Base-by-base conservation (phyloP, 192 early-diverging fungal genomes). In the Backusella macrospora region DNA sequence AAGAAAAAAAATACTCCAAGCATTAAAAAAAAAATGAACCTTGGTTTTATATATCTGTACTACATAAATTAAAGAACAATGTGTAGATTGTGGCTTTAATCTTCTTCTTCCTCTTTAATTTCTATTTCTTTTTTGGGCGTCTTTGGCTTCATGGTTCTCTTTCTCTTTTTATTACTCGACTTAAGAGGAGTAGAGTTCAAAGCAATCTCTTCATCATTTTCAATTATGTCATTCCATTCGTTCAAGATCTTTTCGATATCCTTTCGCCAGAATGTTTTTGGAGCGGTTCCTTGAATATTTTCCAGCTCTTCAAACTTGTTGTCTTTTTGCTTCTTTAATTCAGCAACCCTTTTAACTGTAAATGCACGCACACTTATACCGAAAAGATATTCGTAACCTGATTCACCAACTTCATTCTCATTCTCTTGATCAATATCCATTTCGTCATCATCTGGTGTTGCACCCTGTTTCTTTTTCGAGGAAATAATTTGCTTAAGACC, bases 321-420 rank as follows among this genome's bases (percentile, higher is more conserved):
- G 43, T 87, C 78, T 68, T 87, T 86, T 65, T 97, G 88, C 64
- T 88, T 89, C 23, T 83, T 84, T 42, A 98, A 82, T 74, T 92
- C 84, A 49, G 95, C 87, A 18, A 94, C 79, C 82, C 96, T 96
- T 71, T 99, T 93, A 65, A 85, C 80, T 10, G 96, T 98, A 74
- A 99, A 86, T 67, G 87, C 95, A 90, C 93, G 95, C 52, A 98
- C 94, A 37, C 93, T 90, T 90, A 98, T 96, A 18, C 84, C 84
- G 72, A 99, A 78, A 29, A 99, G 83, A 73, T 98, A 99, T 76
- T 97, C 94, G 73, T 86, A 98, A 71, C 92, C 86, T 46, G 82
- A 59, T 59, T 59, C 44, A 49, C 81, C 21, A 59, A 83, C 80
- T 15, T 65, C 71, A 55, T 86, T 72, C 23, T 84, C 84, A 4